Evolutionary conservation across 805 yeast species (phyloP), one percentile per base, ranked within the genome.

Genomic region (Saccharomycopsis fibuligera): DNA sequence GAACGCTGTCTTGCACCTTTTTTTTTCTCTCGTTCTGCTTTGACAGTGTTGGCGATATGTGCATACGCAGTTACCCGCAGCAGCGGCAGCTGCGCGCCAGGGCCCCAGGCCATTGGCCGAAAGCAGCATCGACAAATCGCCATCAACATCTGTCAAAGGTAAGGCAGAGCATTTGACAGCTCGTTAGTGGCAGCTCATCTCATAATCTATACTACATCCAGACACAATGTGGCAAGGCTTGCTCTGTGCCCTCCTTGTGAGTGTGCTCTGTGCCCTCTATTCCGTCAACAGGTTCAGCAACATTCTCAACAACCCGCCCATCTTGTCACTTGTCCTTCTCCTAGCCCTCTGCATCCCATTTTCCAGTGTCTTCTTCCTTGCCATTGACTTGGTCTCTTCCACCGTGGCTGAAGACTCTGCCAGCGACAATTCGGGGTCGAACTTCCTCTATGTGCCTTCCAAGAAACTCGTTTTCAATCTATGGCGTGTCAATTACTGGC

Each of bases 401-500:
- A 9, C 23, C 6, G 12, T 5, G 22, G 5, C 33, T 8, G 24
- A 14, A 16, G 23, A 22, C 29, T n/a, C 12, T 10, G 33, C n/a
- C 9, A 14, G 33, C 9, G 14, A 29, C 9, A 14, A 9, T 29
- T 10, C 14, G 9, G 33, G n/a, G n/a, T 10, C 22, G 12, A 31
- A 44, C 9, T 49, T 78, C 56, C 71, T 82, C 55, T 71, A 70
- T 42, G 54, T 84, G 38, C 63, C 67, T 1, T 72, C 76, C n/a
- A 68, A 67, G 46, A 49, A 59, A 1, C 69, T 70, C 8, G 70
- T 83, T 4, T 65, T 79, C n/a, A 59, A 69, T 3, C 59, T 83
- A 35, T 87, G 96, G 96, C 74, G 83, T 57, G 58, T 77, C 41
- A 79, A 83, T 46, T 87, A 87, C 62, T 87, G 96, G 96, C 65